Base-by-base conservation (phyloP, 257 asterid genomes). In the Buddleja alternifolia region DNA sequence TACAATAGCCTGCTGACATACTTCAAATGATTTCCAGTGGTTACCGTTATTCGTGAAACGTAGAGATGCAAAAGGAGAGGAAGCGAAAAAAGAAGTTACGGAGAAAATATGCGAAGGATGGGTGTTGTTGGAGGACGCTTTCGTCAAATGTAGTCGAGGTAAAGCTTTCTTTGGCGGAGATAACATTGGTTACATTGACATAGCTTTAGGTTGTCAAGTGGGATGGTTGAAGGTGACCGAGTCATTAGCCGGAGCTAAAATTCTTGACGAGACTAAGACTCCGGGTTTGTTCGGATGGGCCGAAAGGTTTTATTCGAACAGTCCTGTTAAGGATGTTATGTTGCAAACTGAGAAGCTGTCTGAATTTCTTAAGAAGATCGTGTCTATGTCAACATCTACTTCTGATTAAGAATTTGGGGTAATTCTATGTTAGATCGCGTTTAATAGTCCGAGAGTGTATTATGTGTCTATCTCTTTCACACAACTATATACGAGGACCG, bases 91-190 rank as follows among this genome's bases (percentile, higher is more conserved):
- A 2, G 60, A 44, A 0, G 40, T 55, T n/a, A 1, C 75, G 51
- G 75, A 75, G 20, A 76, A 71, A 64, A 37, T 83, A 59, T 24
- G 0, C 4, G 80, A 70, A 75, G 81, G 66, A 2, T 8, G 69
- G 14, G 0, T 42, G 8, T 56, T 80, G 40, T 23, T 83, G 71
- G 88, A 83, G 73, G 85, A 60, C 23, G 84, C 78, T 46, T 80
- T 78, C 36, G 51, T 78, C 10, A 53, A 48, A 15, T 75, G 69
- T 12, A 62, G 85, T 14, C 76, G 69, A 69, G 83, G 87, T 1
- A 67, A 64, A 29, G 60, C 52, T n/a, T 81, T 57, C 78, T 80
- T 80, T 17, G 83, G 77, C 12, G 85, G 85, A 14, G 81, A 78
- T 1, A 40, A 29, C n/a, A 57, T 81, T 46, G 84, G 84, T 5